Evolutionary conservation across 768 basidiomycete species (phyloP).

Genomic region (Trametopsis cervina): DNA sequence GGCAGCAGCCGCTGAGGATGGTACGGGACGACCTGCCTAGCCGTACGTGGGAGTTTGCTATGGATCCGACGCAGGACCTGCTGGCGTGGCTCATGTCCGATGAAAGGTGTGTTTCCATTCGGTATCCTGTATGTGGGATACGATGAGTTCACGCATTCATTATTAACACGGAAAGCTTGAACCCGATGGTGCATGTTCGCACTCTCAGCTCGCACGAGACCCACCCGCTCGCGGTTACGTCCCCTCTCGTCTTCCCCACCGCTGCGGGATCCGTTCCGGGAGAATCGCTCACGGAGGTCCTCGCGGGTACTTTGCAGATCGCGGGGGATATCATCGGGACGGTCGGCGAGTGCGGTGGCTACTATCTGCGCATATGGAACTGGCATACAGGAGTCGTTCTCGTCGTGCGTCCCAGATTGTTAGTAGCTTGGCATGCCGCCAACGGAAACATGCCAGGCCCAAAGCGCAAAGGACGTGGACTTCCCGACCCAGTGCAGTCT

Average conservation of each 20-base stretch:
- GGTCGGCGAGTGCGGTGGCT: slow-evolving; percentile 31
- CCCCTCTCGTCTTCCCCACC: slow-evolving; percentile 16
- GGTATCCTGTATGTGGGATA: too few relatives aligned
- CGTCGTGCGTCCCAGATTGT: slow-evolving; percentile 33
- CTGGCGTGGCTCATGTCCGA: slow-evolving; percentile 34
- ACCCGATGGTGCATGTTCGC: slow-evolving; percentile 37
- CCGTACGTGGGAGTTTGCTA: slow-evolving; percentile 46
- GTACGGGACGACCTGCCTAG: slow-evolving; percentile 32
- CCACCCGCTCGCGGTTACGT: slow-evolving; percentile 36
- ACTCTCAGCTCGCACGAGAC: slow-evolving; percentile 30
- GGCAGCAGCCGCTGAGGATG: too few relatives aligned
- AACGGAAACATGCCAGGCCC: too few relatives aligned
- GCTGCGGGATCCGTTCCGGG: too few relatives aligned
- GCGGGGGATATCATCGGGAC: slow-evolving; percentile 47
- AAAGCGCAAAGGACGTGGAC: too few relatives aligned
- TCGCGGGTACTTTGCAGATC: slow-evolving; percentile 45
- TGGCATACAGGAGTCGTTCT: slow-evolving; percentile 40
- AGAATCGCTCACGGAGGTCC: too few relatives aligned
- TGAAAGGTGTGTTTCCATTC: slow-evolving; percentile 12
- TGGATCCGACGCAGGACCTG: slow-evolving; percentile 62
- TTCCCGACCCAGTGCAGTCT: too few relatives aligned
- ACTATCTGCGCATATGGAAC: slow-evolving; percentile 41
- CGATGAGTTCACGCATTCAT: too few relatives aligned
- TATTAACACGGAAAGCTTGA: too few relatives aligned
- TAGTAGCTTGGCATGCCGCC: too few relatives aligned